A percentile compares a stretch with the other conserved stretches of the same genome.
phyloP scores from a whole-genome alignment of 208 protist species.

The Leishmania lainsoni region DNA sequence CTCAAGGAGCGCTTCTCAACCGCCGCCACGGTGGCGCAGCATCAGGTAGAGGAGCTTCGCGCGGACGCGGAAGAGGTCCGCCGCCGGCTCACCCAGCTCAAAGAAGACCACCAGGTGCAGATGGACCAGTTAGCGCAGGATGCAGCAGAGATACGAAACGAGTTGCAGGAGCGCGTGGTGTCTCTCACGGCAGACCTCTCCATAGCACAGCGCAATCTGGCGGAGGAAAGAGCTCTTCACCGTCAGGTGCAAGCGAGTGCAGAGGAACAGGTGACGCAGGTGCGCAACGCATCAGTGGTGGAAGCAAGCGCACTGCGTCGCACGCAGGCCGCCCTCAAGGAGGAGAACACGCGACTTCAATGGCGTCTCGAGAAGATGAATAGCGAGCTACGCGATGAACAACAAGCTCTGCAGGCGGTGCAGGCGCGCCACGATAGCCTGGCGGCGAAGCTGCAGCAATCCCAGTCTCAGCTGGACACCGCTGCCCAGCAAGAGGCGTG shows the following conservation, averaged over 20 bases:
- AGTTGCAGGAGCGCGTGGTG: slow-evolving; percentile 39
- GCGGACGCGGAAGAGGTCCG: slow-evolving; percentile 35
- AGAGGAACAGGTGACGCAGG: slow-evolving; percentile 48
- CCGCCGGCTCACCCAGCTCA: slow-evolving; percentile 29
- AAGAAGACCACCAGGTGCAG: slow-evolving; percentile 39
- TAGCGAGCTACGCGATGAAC: slow-evolving; percentile 34
- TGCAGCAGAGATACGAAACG: slow-evolving; percentile 35
- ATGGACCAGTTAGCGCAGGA: slow-evolving; percentile 30
- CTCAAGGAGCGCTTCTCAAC: slow-evolving; percentile 71
- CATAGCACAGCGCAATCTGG: slow-evolving; percentile 19
- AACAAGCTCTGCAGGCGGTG: slow-evolving; percentile 9
- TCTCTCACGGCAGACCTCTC: slow-evolving; percentile 36
- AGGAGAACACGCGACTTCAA: slow-evolving; percentile 46
- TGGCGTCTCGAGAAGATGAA: slow-evolving; percentile 40
- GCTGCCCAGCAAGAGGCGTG: slow-evolving; percentile 69
- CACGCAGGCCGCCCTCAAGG: slow-evolving; percentile 36
- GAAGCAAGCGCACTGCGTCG: slow-evolving; percentile 61
- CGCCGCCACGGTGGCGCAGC: slow-evolving; percentile 49
- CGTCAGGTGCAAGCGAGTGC: slow-evolving; percentile 39
- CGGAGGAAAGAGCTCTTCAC: slow-evolving; percentile 33
- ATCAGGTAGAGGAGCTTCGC: slow-evolving; percentile 39
- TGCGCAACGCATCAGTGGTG: slow-evolving; percentile 37
- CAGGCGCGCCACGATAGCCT: slow-evolving; percentile 29
- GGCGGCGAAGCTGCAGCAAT: slow-evolving; percentile 29
- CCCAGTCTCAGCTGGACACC: slow-evolving; percentile 38